A percentile compares a stretch with the other conserved stretches of the same genome.
phyloP scores from a whole-genome alignment of 225 moss, liverwort and hornwort species.

The Marchantia paleacea region DNA sequence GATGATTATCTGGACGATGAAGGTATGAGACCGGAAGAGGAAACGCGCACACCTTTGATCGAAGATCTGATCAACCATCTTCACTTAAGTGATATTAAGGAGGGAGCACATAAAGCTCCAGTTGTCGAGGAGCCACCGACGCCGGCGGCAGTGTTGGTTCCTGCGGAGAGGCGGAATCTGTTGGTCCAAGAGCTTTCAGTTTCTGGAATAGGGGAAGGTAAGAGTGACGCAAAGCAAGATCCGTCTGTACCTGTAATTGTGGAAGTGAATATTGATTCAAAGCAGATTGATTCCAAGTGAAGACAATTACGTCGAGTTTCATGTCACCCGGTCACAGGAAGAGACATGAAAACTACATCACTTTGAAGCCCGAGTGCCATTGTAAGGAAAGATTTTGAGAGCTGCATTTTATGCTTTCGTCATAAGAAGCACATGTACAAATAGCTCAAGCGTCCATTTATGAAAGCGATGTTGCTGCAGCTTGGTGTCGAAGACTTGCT shows the following conservation, averaged over 20 bases:
- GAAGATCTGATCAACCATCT: conserved; percentile 24
- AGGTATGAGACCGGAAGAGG: conserved; percentile 1
- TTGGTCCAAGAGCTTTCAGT: conserved; percentile 8
- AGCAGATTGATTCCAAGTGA: conserved; percentile 16
- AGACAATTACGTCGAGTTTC: conserved; percentile 2
- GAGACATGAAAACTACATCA: conserved; percentile 7
- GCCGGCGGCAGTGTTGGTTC: not conserved
- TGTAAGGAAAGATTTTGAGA: conserved; percentile 15
- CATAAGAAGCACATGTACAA: conserved; percentile 10
- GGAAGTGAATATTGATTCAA: conserved; percentile 23
- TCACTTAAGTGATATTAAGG: conserved; percentile 9
- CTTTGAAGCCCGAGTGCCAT: conserved; percentile 1
- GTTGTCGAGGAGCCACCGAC: conserved; percentile 22
- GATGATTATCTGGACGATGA: conserved; percentile 20
- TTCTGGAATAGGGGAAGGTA: conserved; percentile 4
- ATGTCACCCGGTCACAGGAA: not conserved
- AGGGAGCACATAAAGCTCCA: not conserved
- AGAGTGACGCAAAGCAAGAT: conserved; percentile 20
- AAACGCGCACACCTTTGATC: conserved; percentile 18
- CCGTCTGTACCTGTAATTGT: conserved; percentile 20
- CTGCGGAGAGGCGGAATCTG: not conserved
- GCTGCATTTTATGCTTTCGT: conserved; percentile 8
- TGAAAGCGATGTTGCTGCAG: conserved; percentile 4
- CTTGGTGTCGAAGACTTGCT: conserved; percentile 8
- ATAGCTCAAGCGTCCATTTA: conserved; percentile 10